phyloP scores from a whole-genome alignment of 2,329 filamentous ascomycete genomes.

The Mariannaea sp. region DNA sequence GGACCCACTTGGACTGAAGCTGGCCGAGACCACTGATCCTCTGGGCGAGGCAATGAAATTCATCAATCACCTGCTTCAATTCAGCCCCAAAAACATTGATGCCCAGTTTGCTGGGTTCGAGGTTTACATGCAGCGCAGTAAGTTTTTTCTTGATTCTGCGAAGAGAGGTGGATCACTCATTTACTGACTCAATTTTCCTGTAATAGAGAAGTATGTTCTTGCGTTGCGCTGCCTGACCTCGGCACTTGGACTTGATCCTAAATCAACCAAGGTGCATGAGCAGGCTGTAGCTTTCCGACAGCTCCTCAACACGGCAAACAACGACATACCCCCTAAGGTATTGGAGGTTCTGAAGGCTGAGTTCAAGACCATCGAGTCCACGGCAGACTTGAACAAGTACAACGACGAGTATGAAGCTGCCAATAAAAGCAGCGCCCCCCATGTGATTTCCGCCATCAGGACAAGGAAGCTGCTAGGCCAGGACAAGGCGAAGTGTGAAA shows the following conservation, averaged over 20 bases:
- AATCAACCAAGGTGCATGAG: slow-evolving; percentile 75
- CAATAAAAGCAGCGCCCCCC: slow-evolving; percentile 64
- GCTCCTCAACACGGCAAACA: slow-evolving; percentile 60
- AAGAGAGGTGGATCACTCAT: background rate
- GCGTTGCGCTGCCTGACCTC: slow-evolving; percentile 85
- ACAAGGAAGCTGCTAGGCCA: slow-evolving; percentile 63
- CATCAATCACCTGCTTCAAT: slow-evolving; percentile 78
- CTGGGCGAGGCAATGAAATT: slow-evolving; percentile 88
- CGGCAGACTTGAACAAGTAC: slow-evolving; percentile 62
- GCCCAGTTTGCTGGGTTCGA: slow-evolving; percentile 88
- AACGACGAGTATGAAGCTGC: slow-evolving; percentile 69
- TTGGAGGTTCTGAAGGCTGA: slow-evolving; percentile 71
- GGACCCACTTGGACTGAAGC: slow-evolving; percentile 81
- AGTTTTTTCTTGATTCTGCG: slow-evolving; percentile 43
- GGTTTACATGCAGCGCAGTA: slow-evolving; percentile 83
- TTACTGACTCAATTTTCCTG: background rate
- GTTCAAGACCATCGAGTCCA: slow-evolving; percentile 65
- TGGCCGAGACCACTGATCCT: slow-evolving; percentile 81
- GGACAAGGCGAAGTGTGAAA: slow-evolving; percentile 61
- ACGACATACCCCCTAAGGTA: slow-evolving; percentile 64
- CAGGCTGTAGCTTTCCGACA: slow-evolving; percentile 73
- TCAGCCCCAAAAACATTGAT: slow-evolving; percentile 78
- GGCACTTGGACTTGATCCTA: slow-evolving; percentile 69
- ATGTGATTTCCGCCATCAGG: slow-evolving; percentile 67
- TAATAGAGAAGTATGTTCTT: slow-evolving; percentile 79